Evolutionary conservation across 2,329 filamentous ascomycete genomes (phyloP).

Genomic region (Delphinella strobiligena): DNA sequence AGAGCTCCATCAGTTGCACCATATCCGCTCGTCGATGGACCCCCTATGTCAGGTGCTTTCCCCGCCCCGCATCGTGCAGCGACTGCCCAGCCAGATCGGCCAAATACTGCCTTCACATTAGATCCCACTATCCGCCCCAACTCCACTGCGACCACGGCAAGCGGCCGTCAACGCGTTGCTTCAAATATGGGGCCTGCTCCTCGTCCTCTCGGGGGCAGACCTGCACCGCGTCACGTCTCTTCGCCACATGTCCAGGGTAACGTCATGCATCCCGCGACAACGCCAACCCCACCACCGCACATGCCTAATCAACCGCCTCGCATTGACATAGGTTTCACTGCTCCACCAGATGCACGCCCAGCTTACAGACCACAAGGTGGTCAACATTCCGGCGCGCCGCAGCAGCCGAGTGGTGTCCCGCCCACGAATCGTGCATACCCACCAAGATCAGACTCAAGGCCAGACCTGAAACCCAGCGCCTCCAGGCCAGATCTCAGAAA

Average conservation of each 20-base stretch:
- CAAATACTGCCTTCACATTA: constrained; percentile 40
- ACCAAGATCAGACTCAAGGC: neutral
- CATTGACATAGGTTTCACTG: constrained; percentile 30
- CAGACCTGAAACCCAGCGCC: neutral
- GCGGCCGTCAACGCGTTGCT: constrained; percentile 8
- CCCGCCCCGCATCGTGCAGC: constrained; percentile 27
- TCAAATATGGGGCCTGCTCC: constrained; percentile 2
- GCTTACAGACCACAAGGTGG: constrained; percentile 23
- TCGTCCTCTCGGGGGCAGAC: constrained; percentile 1
- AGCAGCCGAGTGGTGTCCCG: too few relatives aligned
- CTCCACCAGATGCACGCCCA: constrained; percentile 32
- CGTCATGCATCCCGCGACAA: constrained; percentile 13
- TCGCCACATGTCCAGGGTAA: constrained; percentile 12
- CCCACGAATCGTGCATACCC: neutral
- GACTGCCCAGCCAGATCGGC: constrained; percentile 37
- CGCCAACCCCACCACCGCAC: constrained; percentile 3
- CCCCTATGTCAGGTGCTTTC: constrained; percentile 26
- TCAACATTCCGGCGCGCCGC: neutral
- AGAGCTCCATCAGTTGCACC: constrained; percentile 48
- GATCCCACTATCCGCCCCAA: constrained; percentile 28
- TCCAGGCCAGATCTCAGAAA: neutral
- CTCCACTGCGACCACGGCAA: constrained; percentile 14
- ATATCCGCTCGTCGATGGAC: constrained; percentile 58
- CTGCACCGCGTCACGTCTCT: constrained; percentile 19
- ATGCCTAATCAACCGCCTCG: constrained; percentile 21